Percentiles rank a stretch among this genome's conserved stretches.
These are phyloP conservation scores for Phaeolepiota aurea DNA, from an alignment of 768 basidiomycete species.

Conservation along the genomic window DNA sequence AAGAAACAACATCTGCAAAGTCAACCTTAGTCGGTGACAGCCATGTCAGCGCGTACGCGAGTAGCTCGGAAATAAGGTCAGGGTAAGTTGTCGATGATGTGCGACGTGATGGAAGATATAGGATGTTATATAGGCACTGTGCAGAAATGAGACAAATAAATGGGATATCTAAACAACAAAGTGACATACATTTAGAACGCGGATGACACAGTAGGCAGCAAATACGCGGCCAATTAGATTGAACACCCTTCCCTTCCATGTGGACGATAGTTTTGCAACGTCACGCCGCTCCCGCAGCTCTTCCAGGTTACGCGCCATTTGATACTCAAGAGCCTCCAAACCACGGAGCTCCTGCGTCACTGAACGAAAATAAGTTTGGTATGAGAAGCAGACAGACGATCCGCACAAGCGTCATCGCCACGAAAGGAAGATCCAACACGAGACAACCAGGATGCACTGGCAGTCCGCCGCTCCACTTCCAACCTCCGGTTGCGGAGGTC, in stretches of 20 bases:
- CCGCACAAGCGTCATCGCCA: conserved; percentile 32
- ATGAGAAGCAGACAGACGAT: conserved; percentile 3
- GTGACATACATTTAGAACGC: conserved; percentile 44
- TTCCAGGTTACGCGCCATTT: conserved; percentile 55
- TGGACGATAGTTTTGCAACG: conserved; percentile 38
- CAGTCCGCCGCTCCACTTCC: conserved; percentile 22
- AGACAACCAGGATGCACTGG: conserved; percentile 35
- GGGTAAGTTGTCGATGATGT: conserved; percentile 25
- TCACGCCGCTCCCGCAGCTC: conserved; percentile 40
- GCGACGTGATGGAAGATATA: conserved; percentile 29
- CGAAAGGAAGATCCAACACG: conserved; percentile 43
- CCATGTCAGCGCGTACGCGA: conserved; percentile 22
- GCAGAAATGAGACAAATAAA: background rate
- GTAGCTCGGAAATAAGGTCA: conserved; percentile 31
- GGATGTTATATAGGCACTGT: conserved; percentile 41
- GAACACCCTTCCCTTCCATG: conserved; percentile 45
- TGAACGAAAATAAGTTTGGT: conserved; percentile 8
- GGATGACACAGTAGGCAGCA: conserved; percentile 58
- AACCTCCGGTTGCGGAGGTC: conserved; percentile 38
- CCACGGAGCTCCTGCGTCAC: conserved; percentile 54
- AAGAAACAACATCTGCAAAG: conserved; percentile 25
- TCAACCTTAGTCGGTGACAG: conserved; percentile 14
- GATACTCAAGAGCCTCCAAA: conserved; percentile 56
- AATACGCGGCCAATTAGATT: conserved; percentile 43
- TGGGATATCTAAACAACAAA: background rate